Evolutionary conservation across 2,329 filamentous ascomycete species (phyloP).

Genomic region (Calonectria hongkongensis): DNA sequence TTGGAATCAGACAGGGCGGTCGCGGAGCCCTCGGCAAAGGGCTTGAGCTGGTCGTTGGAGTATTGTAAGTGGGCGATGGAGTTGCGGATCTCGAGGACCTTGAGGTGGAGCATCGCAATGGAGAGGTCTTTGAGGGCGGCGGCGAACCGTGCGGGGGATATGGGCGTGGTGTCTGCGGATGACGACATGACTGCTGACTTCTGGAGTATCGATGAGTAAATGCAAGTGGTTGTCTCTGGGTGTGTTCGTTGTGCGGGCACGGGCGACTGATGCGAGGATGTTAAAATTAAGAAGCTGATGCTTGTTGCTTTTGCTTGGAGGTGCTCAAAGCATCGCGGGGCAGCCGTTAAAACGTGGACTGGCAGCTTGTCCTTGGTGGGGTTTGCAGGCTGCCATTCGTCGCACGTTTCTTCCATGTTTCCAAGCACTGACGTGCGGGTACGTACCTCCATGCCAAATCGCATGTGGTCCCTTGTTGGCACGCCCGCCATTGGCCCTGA

Average conservation of each 20-base stretch:
- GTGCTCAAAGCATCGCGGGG: slow-evolving; percentile 38
- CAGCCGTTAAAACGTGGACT: slow-evolving; percentile 30
- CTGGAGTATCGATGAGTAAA: neutral
- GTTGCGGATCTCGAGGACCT: slow-evolving; percentile 85
- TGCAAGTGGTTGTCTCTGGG: neutral
- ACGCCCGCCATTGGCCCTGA: slow-evolving; percentile 16
- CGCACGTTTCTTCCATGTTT: slow-evolving; percentile 31
- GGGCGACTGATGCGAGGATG: slow-evolving; percentile 8
- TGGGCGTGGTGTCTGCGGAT: slow-evolving; percentile 77
- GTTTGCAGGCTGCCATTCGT: slow-evolving; percentile 47
- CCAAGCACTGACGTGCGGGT: slow-evolving; percentile 31
- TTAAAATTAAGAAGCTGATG: slow-evolving; percentile 23
- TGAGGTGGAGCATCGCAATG: slow-evolving; percentile 80
- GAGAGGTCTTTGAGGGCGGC: slow-evolving; percentile 81
- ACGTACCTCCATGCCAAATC: slow-evolving; percentile 45
- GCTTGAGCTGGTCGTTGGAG: slow-evolving; percentile 83
- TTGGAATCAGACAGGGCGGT: slow-evolving; percentile 53
- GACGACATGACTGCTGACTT: slow-evolving; percentile 71
- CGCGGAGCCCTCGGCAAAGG: slow-evolving; percentile 75
- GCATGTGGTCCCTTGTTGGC: slow-evolving; percentile 16
- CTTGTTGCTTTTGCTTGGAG: slow-evolving; percentile 29
- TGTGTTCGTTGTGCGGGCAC: neutral
- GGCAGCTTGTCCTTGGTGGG: slow-evolving; percentile 44
- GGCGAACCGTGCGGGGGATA: slow-evolving; percentile 78
- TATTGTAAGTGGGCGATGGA: slow-evolving; percentile 83